Evolutionary conservation across 768 basidiomycete species (phyloP), one percentile per base, ranked within the genome.

Genomic region (Mrakia frigida): DNA sequence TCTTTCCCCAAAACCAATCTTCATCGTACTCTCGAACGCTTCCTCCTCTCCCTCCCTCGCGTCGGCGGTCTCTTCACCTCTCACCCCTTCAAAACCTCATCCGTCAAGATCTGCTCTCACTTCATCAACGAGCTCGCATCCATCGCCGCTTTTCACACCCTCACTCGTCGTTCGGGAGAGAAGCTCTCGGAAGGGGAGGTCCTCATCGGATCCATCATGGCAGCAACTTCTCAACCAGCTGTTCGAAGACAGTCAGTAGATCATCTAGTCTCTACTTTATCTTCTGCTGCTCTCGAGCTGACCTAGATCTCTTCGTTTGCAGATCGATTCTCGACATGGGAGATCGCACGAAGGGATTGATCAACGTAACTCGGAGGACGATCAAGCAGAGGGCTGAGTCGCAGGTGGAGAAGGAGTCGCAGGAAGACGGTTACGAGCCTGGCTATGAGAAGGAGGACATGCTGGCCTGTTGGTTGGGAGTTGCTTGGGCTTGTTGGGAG

Each of bases 181-280:
- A 61, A 61, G 60, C 60, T 61, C 33, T 61, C 60, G 60, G 60
- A 61, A 7, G 60, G 60, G 1, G 60, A 61, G 10, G 60, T 61
- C 60, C 25, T 61, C 60, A 7, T 61, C 28, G 60, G 60, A 5
- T 16, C 60, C 28, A 61, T 28, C 31, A 28, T 61, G 33, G 60
- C 60, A 16, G 60, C 60, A 5, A 31, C 60, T 6, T 43, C 43
- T 43, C 43, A 61, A 35, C 28, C 60, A 31, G 60, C 60, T 35
- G n/a, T 28, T 28, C 16, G 60, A n/a, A 5, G 28, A 28, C 14
- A 31, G 28, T 14, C 31, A 35, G 60, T 10, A 6, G 56, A 59
- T 59, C 11, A 59, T 61, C 28, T 5, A 28, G 4, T 10, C 16
- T 43, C 43, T 43, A 9, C 16, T 14, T 9, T 43, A 9, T 4